These are phyloP conservation scores for Astrothelium subdiscretum DNA, from an alignment of 495 filamentous ascomycete species.

Conservation along the genomic window DNA sequence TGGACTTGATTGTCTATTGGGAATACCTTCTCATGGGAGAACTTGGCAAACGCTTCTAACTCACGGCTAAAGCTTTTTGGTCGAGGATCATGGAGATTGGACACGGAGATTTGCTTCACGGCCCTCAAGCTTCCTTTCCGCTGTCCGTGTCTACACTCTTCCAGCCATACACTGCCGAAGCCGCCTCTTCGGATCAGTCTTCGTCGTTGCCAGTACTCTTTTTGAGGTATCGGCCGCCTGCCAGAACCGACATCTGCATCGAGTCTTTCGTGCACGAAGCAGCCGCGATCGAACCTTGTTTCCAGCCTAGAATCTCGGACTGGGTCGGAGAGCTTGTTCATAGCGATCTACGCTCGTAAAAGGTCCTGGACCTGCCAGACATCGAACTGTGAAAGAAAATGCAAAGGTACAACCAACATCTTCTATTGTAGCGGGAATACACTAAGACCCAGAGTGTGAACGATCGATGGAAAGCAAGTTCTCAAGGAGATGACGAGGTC, in stretches of 20 bases:
- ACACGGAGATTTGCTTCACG: slow-evolving; percentile 15
- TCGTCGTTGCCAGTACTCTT: not conserved
- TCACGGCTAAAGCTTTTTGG: slow-evolving; percentile 11
- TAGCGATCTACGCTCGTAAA: not conserved
- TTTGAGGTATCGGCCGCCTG: not conserved
- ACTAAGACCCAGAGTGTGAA: no score
- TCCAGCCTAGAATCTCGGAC: not conserved
- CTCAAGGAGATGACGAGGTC: no score
- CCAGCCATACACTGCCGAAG: not conserved
- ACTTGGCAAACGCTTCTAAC: slow-evolving; percentile 20
- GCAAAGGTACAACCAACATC: no score
- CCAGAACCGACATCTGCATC: not conserved
- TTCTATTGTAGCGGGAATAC: no score
- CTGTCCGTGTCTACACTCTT: not conserved
- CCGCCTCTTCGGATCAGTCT: not conserved
- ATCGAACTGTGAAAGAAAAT: no score
- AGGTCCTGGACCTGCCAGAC: no score
- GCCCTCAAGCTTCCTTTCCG: slow-evolving; percentile 3
- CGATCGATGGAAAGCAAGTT: no score
- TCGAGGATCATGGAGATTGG: not conserved
- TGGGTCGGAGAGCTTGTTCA: not conserved
- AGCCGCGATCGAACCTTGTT: not conserved
- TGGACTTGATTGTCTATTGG: not conserved
- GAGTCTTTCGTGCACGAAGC: not conserved
- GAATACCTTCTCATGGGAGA: slow-evolving; percentile 7